Evolutionary conservation across 352 stramenopile genomes (phyloP).

Genomic region (Hyaloperonospora brassicae): DNA sequence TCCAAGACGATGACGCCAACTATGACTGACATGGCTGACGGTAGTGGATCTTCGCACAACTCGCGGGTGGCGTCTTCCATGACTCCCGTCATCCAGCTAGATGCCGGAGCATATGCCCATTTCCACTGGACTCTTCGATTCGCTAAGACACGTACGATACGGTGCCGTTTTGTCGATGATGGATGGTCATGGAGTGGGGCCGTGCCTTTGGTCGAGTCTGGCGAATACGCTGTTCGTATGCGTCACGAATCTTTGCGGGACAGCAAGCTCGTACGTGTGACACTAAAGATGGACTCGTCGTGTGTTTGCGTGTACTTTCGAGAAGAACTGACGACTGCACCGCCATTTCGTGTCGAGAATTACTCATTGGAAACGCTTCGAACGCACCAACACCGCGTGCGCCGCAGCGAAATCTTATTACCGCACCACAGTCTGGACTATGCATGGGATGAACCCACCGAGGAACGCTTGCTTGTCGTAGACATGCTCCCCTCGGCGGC

Average conservation of each 20-base stretch:
- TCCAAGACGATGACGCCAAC: conserved; percentile 45
- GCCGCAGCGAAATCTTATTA: conserved; percentile 76
- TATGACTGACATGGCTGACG: conserved; percentile 34
- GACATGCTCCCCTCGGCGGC: conserved; percentile 84
- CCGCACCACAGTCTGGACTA: conserved; percentile 84
- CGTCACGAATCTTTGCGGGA: conserved; percentile 74
- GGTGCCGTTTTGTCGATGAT: conserved; percentile 62
- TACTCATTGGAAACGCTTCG: conserved; percentile 85
- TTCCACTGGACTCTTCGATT: conserved; percentile 78
- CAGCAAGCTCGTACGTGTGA: conserved; percentile 69
- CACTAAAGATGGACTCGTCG: conserved; percentile 65
- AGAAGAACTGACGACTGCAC: conserved; percentile 66
- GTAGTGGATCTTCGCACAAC: conserved; percentile 33
- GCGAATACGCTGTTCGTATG: conserved; percentile 78
- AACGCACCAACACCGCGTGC: conserved; percentile 75
- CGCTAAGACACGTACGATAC: conserved; percentile 62
- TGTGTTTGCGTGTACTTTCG: conserved; percentile 78
- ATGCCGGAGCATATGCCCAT: conserved; percentile 69
- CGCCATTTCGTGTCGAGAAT: conserved; percentile 83
- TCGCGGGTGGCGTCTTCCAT: conserved; percentile 50
- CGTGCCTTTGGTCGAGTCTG: conserved; percentile 62
- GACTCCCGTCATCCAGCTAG: conserved; percentile 59
- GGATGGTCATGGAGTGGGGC: conserved; percentile 82
- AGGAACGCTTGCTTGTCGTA: conserved; percentile 71
- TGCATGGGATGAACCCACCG: conserved; percentile 81